Conservation (phyloP, 129 eudicot genomes). For the Apium graveolens region DNA sequence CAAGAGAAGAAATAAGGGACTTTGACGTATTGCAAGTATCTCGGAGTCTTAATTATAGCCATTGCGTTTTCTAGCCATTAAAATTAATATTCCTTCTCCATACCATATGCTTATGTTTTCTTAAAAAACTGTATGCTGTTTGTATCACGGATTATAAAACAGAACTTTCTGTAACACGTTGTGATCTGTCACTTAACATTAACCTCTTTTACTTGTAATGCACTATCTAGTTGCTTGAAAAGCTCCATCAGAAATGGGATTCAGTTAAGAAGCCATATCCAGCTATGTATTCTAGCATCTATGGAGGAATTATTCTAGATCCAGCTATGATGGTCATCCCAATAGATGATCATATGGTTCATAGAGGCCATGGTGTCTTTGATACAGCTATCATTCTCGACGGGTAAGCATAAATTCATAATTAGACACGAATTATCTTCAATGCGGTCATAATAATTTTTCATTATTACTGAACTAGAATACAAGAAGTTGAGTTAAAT, state of each 20-base stretch:
- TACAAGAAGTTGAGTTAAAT: not conserved
- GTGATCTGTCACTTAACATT: not conserved
- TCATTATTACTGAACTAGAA: not conserved
- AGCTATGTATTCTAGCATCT: constrained; percentile 93
- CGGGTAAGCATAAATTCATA: constrained; percentile 55
- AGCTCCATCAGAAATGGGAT: constrained; percentile 70
- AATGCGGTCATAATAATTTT: not conserved
- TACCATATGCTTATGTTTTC: not conserved
- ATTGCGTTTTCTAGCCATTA: not conserved
- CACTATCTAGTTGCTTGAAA: constrained; percentile 49
- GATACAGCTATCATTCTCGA: constrained; percentile 71
- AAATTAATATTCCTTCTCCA: not conserved
- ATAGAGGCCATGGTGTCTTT: constrained; percentile 88
- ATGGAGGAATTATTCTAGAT: constrained; percentile 84
- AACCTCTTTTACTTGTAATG: not conserved
- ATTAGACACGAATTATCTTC: not conserved
- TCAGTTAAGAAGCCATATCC: constrained; percentile 62
- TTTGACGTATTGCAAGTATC: not conserved
- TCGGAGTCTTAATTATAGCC: not conserved
- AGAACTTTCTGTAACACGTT: not conserved
- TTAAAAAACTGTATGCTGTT: not conserved
- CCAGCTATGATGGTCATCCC: constrained; percentile 97
- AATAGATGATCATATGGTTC: constrained; percentile 93
- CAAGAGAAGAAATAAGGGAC: not conserved
- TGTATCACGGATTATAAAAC: not conserved